Percentiles rank a stretch among this genome's conserved stretches.
These are phyloP conservation scores for Mastigamoeba balamuthi DNA, from an alignment of 78 protist genomes.

Conservation along the genomic window DNA sequence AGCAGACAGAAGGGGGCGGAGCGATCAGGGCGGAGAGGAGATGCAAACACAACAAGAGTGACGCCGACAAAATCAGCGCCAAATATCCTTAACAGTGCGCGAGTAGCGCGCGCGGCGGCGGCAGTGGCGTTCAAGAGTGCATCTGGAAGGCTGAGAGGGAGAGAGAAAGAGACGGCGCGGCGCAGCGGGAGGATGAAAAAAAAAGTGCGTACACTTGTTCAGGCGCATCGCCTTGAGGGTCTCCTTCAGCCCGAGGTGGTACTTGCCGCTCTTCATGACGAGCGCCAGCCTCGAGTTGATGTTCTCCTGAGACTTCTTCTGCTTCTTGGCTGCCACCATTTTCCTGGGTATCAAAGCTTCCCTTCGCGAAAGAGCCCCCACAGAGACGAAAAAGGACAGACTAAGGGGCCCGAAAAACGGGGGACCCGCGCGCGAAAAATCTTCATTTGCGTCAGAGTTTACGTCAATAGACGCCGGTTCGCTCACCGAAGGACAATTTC, in stretches of 20 bases:
- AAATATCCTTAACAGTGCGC: neutral
- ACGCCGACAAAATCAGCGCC: neutral
- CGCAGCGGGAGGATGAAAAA: neutral
- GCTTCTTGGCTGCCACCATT: neutral
- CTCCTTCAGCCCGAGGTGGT: conserved; percentile 87
- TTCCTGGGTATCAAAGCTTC: no score
- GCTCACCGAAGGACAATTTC: no score
- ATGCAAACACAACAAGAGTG: neutral
- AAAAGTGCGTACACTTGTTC: conserved; percentile 54
- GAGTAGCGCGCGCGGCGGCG: no score
- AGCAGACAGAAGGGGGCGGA: neutral
- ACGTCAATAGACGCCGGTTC: no score
- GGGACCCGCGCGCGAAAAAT: no score
- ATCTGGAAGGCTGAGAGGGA: neutral
- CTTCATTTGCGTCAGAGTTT: no score
- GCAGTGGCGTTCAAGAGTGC: neutral
- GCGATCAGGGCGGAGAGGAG: neutral
- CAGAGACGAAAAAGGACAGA: no score
- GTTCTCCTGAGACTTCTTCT: conserved; percentile 77
- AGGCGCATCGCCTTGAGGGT: conserved; percentile 87
- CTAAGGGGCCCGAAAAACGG: no score
- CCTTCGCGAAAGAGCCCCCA: no score
- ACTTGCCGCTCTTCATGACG: conserved; percentile 98
- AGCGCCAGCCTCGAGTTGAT: conserved; percentile 92
- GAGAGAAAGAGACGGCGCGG: neutral